A percentile compares a stretch with the other conserved stretches of the same genome.
Conservation (phyloP, 306 rosid genomes). For the Trichosanthes truncata region DNA sequence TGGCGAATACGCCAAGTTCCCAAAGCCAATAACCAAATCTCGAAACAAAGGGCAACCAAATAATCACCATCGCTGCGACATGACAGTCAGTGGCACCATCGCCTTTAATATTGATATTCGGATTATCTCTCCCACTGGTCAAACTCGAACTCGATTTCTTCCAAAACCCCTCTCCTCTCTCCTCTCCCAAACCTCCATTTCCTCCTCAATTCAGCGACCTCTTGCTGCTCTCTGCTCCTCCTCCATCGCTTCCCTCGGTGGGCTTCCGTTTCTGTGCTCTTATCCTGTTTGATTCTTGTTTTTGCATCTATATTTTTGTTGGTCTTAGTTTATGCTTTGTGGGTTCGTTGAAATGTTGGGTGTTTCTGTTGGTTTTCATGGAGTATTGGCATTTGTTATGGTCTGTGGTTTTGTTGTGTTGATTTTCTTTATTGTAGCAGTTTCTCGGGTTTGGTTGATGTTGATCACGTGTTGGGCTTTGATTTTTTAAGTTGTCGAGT, state of each 20-base stretch:
- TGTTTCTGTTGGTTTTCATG: not conserved
- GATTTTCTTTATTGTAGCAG: not conserved
- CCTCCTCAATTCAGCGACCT: not conserved
- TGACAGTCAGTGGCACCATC: slow-evolving; percentile 9
- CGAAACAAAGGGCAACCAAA: not conserved
- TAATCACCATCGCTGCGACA: not conserved
- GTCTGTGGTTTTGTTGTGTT: not conserved
- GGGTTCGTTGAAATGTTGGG: not conserved
- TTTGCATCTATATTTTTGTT: not conserved
- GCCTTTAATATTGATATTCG: slow-evolving; percentile 9
- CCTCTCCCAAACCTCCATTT: not conserved
- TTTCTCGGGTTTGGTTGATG: not conserved
- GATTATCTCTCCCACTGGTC: not conserved
- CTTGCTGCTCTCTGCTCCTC: not conserved
- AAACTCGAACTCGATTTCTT: not conserved
- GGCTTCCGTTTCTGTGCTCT: not conserved
- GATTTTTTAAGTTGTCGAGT: not conserved
- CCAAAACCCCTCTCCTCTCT: not conserved
- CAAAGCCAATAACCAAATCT: slow-evolving; percentile 1
- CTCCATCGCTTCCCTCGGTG: not conserved
- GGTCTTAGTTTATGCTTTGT: not conserved
- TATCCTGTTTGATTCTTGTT: not conserved
- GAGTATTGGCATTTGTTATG: not conserved
- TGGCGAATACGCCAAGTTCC: not conserved
- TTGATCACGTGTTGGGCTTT: not conserved